A percentile compares a stretch with the other conserved stretches of the same genome.
Conservation (phyloP, 768 basidiomycete species). For the Podaxis sp. region DNA sequence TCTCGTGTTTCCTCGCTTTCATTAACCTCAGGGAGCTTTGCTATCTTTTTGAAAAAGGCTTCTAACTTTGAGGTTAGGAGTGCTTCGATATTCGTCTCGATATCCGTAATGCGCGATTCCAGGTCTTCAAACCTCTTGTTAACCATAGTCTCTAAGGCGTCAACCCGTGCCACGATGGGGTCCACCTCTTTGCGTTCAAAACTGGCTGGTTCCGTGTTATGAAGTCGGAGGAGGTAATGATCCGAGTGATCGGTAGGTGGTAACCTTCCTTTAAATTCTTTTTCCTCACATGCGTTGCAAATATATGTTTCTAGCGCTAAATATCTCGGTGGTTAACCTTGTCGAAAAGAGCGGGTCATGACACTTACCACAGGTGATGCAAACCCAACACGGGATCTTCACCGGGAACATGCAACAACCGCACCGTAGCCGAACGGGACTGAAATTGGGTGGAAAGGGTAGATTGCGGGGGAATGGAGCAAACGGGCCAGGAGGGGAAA, state of each 20-base stretch:
- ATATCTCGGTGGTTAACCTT: background rate
- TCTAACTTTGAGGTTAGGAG: background rate
- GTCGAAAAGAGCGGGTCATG: background rate
- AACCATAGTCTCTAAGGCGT: background rate
- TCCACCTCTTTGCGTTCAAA: background rate
- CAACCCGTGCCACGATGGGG: background rate
- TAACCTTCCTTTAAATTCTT: background rate
- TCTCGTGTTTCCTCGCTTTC: too few relatives aligned
- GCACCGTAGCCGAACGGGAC: background rate
- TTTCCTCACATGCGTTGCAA: background rate
- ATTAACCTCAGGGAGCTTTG: background rate
- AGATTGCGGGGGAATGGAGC: too few relatives aligned
- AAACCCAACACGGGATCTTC: background rate
- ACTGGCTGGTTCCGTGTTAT: background rate
- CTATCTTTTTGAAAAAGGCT: background rate
- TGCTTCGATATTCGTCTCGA: background rate
- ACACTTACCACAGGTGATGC: background rate
- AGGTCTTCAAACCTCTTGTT: background rate
- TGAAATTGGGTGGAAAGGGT: too few relatives aligned
- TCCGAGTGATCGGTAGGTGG: too few relatives aligned
- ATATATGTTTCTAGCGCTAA: background rate
- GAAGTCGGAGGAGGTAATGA: background rate
- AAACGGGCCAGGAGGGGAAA: too few relatives aligned
- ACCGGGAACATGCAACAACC: background rate
- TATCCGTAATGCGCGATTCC: background rate